Conservation (phyloP, 257 asterid species). For the Forsythia viridissima region DNA sequence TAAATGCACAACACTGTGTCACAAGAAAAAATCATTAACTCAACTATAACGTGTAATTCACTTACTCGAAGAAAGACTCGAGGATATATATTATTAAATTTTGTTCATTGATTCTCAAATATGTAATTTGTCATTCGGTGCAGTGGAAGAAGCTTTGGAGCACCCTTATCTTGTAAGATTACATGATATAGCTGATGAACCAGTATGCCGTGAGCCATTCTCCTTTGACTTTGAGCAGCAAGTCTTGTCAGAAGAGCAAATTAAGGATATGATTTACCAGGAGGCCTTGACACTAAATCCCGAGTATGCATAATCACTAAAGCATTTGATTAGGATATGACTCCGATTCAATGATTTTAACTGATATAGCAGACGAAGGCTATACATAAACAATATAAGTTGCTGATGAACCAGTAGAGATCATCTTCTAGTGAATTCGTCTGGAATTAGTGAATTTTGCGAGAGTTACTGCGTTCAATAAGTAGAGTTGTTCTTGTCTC, state of each 20-base stretch:
- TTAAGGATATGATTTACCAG: constrained; percentile 51
- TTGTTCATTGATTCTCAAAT: neutral
- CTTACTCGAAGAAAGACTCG: neutral
- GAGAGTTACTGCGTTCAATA: neutral
- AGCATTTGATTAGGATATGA: neutral
- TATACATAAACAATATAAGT: neutral
- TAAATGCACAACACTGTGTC: neutral
- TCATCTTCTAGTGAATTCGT: neutral
- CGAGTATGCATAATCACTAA: constrained; percentile 15
- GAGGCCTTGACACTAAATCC: constrained; percentile 48
- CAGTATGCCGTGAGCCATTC: constrained; percentile 46
- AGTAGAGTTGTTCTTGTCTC: neutral
- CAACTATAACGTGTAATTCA: neutral
- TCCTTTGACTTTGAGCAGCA: constrained; percentile 46
- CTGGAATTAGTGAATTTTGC: neutral
- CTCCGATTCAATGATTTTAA: neutral
- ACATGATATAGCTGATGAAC: constrained; percentile 53
- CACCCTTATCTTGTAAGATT: constrained; percentile 48
- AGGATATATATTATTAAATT: neutral
- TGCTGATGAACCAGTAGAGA: neutral
- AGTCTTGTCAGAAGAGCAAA: constrained; percentile 50
- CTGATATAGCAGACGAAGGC: neutral
- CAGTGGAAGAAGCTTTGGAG: constrained; percentile 57
- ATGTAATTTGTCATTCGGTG: constrained; percentile 8
- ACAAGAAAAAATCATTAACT: neutral